Conservation (phyloP, 345 rosid species). For the Nephelium lappaceum region DNA sequence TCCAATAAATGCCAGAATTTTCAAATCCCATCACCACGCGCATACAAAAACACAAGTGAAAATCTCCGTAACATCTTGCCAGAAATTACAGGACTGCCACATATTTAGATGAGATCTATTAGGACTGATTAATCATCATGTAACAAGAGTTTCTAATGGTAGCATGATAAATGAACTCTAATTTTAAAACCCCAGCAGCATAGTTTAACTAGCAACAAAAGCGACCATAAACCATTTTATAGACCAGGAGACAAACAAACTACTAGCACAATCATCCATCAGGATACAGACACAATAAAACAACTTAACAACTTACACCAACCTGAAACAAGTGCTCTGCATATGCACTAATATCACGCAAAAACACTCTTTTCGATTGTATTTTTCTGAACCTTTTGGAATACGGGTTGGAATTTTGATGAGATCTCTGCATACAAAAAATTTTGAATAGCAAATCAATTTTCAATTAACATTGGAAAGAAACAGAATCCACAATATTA, state of each 20-base stretch:
- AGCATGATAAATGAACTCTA: not conserved
- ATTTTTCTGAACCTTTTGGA: constrained; percentile 52
- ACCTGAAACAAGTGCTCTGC: constrained; percentile 65
- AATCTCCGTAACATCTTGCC: not conserved
- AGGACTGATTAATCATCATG: not conserved
- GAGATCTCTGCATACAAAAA: constrained; percentile 33
- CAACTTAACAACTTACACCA: constrained; percentile 6
- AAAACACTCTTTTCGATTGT: constrained; percentile 46
- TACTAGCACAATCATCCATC: not conserved
- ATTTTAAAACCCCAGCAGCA: not conserved
- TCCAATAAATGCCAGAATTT: not conserved
- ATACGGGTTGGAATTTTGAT: constrained; percentile 11
- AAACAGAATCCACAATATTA: not conserved
- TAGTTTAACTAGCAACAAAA: not conserved
- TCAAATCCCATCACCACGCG: not conserved
- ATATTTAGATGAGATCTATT: not conserved
- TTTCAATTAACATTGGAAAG: constrained; percentile 1
- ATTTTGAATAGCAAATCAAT: constrained; percentile 16
- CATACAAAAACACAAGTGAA: not conserved
- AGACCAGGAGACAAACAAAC: not conserved
- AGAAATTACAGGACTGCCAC: not conserved
- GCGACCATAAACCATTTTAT: not conserved
- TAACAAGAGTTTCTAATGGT: not conserved
- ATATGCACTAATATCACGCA: constrained; percentile 51
- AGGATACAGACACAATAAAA: not conserved